phyloP scores from a whole-genome alignment of 2,329 filamentous ascomycete species.

The Penicillium sclerotigenum region DNA sequence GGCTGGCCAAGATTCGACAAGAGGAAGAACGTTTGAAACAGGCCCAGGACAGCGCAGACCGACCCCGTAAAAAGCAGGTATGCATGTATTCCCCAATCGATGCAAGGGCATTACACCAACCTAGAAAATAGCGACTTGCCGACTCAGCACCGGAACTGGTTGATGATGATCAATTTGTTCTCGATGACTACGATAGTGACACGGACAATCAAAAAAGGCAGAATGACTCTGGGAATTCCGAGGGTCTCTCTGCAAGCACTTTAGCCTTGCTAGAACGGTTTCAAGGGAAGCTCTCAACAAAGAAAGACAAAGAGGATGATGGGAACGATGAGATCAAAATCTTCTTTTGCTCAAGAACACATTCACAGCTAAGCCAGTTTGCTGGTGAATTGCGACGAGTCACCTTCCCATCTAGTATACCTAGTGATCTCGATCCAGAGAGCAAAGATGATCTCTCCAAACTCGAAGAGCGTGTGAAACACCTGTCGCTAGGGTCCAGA shows the following conservation, averaged over 20 bases:
- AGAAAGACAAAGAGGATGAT: constrained; percentile 47
- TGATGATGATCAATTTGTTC: constrained; percentile 64
- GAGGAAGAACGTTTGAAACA: constrained; percentile 61
- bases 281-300: constrained; percentile 44
- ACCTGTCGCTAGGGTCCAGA: constrained; percentile 78
- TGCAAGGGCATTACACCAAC: neutral
- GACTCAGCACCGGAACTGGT: constrained; percentile 12
- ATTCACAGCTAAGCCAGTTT: constrained; percentile 88
- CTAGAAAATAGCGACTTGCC: constrained; percentile 29
- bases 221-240: constrained; percentile 32
- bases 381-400: constrained; percentile 77
- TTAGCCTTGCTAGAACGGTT: constrained; percentile 68
- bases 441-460: constrained; percentile 21
- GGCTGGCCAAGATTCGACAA: constrained; percentile 60
- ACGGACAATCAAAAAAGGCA: constrained; percentile 42
- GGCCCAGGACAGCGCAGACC: constrained; percentile 49
- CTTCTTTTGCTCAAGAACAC: constrained; percentile 88
- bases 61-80: constrained; percentile 47
- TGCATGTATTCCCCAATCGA: constrained; percentile 2
- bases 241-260: constrained; percentile 69
- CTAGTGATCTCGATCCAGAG: constrained; percentile 37
- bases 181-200: constrained; percentile 72
- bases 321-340: constrained; percentile 69
- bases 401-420: constrained; percentile 69
- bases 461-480: constrained; percentile 65